Base-by-base conservation (phyloP, 768 basidiomycete genomes). In the Pisolithus marmoratus region DNA sequence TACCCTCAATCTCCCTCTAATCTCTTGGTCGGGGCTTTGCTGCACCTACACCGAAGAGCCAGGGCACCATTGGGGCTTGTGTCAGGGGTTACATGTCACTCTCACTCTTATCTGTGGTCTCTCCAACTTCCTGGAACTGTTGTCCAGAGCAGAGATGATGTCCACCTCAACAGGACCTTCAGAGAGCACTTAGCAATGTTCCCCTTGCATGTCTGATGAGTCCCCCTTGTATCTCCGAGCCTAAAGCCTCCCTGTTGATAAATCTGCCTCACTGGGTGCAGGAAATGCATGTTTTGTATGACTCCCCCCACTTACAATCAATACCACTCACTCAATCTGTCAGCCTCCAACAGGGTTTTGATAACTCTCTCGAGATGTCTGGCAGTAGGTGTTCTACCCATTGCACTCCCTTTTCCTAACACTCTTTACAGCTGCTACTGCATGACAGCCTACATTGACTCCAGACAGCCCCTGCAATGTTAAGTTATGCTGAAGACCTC, bases 311-410 rank as follows among this genome's bases (percentile, higher is more conserved):
- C n/a, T 71, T 92, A 20, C 73, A 71, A 6, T 82, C 88, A 1
- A 89, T 90, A 2, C 86, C 85, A 17, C 84, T 85, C 19, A 71
- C 80, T 3, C 74, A 69, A 43, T 74, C 75, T 5, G 56, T 69
- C 5, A 69, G 71, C 0, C 63, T 89, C 41, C 80, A 78, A 1
- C 87, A 90, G 40, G 78, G 74, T 5, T 62, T 58, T 8, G 88
- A 90, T 55, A 69, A 60, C 0, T 89, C 87, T 0, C 84, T 82
- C 52, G 89, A 90, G 51, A 88, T 87, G 0, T 89, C 88, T 0
- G 75, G 85, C 63, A n/a, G 67, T 70, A 51, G 11, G 59, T 3
- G 26, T 27, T 27, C 9, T 1, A 5, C 52, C 6, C 34, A 36
- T n/a, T 41, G 22, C 2, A n/a, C 31, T 22, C 15, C 38, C n/a